Base-by-base conservation (phyloP, 345 rosid genomes). In the Microcos paniculata region DNA sequence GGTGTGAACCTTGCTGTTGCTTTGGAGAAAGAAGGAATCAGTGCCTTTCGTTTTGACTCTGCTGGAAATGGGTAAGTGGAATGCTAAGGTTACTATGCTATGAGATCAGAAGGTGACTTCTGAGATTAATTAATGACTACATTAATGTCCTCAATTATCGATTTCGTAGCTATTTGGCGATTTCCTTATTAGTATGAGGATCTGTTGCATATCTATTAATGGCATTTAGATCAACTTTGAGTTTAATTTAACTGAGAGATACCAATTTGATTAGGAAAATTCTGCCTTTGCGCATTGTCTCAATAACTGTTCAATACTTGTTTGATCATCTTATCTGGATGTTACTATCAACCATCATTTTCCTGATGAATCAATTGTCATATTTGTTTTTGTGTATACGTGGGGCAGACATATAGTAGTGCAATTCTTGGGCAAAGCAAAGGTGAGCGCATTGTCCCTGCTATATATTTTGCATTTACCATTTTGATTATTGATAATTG, bases 361-460 rank as follows among this genome's bases (percentile, higher is more conserved):
- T n/a, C n/a, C n/a, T 46, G 40, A 67, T 16, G 72, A 48, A 19
- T 68, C 72, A 10, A 30, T 68, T 26, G 11, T 52, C 24, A 28
- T 8, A 46, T 28, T 48, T 68, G 16, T 43, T 42, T 31, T 21
- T 43, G 23, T 67, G 10, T 26, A 1, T n/a, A 45, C 74, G 71
- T 7, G 73, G 77, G 56, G 79, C 62, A 56, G 84, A 83, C 87
- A 83, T 64, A 82, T 66, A 38, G 85, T 88, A 19, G 61, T 63
- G 84, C 90, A 49, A 76, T 91, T 75, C 84, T 92, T 46, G 95
- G 97, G 21, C 98, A 94, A 64, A 92, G 97, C 75, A 91, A 94
- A 88, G 98, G 98, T 94, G 70, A 73, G 79, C 71, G 8, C 21
- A 35, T 45, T 43, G 46, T 68, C 72, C 45, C 33, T 43, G 56